Evolutionary conservation across 805 yeast genomes (phyloP), one percentile per base, ranked within the genome.

Genomic region (Lachancea mirantina): DNA sequence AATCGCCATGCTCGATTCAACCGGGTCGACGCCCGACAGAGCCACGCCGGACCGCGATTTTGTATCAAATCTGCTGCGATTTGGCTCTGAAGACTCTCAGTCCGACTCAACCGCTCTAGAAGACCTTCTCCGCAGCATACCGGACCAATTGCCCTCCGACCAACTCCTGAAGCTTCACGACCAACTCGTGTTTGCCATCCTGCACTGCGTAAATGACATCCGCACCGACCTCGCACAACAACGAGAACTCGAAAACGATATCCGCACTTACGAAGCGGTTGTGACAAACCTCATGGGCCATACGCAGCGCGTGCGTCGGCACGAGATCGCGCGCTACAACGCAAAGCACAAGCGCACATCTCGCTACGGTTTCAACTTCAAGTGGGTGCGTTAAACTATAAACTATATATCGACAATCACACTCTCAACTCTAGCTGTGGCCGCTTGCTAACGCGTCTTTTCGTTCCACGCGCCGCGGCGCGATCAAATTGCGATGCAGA

Each of bases 211-310:
- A 14, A 20, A 38, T 3, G 42, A 68, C 14, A 46, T 73, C 18
- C 46, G 44, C 15, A 49, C 43, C 3, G 59, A 74, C 3, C 64
- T 66, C 32, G 50, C 40, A 7, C 48, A 70, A 38, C 62, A 70
- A 29, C 52, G 55, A 21, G 74, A 68, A 6, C 58, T 78, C 13
- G 62, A 62, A 36, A 69, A 66, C 26, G 94, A 87, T 53, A 81
- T 83, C 47, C 72, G 70, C 20, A 74, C 88, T 10, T 87, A 79
- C 51, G 95, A 89, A 46, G 70, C 79, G 2, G 94, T 92, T 44
- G 87, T 92, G 25, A 95, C 85, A 50, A 87, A 84, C 47, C 62
- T 88, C 45, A 83, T 88, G 10, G 96, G 95, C 6, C 87, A 88
- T 52, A 82, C 95, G 5, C 96, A 92, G 55, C 74, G 84, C 46